Evolutionary conservation across 2,329 filamentous ascomycete species (phyloP).

Genomic region (Dothidotthia symphoricarpi): DNA sequence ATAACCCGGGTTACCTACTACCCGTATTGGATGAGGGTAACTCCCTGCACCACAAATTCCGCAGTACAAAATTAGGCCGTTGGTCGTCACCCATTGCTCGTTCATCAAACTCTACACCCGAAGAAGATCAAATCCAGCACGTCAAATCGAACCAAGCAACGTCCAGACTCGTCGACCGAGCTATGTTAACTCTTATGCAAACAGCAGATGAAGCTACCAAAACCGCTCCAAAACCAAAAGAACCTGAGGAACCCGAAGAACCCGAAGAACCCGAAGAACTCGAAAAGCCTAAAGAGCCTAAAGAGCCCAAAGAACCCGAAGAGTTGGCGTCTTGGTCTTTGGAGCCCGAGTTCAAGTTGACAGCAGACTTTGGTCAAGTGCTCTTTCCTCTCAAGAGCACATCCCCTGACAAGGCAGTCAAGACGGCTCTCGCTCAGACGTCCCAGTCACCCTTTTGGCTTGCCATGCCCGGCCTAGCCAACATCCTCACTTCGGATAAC

Average conservation of each 20-base stretch:
- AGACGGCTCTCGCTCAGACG: slow-evolving; percentile 1
- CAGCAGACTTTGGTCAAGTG: slow-evolving; percentile 25
- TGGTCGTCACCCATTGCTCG: slow-evolving; percentile 22
- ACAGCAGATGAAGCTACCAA: background rate
- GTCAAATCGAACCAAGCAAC: background rate
- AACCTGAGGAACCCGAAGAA: background rate
- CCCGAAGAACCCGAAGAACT: slow-evolving; percentile 5
- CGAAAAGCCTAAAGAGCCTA: background rate
- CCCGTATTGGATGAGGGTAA: slow-evolving; percentile 18
- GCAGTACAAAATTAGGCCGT: slow-evolving; percentile 24
- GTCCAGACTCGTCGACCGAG: slow-evolving; percentile 3
- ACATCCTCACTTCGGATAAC: slow-evolving; percentile 18
- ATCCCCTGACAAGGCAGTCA: slow-evolving; percentile 1
- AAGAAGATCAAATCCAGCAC: slow-evolving; percentile 1
- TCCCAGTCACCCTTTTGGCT: slow-evolving; percentile 15
- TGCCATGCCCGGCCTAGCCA: slow-evolving; percentile 22
- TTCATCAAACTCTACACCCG: background rate
- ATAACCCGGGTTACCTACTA: slow-evolving; percentile 14
- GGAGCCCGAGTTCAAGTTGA: slow-evolving; percentile 15
- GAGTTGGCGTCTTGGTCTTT: slow-evolving; percentile 15
- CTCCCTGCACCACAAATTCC: slow-evolving; percentile 23
- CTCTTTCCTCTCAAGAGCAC: slow-evolving; percentile 20
- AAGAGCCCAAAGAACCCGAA: background rate
- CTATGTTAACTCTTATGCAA: slow-evolving; percentile 2
- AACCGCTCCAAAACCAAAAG: too few relatives aligned